Conservation (phyloP, 306 rosid species). For the Quercus dentata region DNA sequence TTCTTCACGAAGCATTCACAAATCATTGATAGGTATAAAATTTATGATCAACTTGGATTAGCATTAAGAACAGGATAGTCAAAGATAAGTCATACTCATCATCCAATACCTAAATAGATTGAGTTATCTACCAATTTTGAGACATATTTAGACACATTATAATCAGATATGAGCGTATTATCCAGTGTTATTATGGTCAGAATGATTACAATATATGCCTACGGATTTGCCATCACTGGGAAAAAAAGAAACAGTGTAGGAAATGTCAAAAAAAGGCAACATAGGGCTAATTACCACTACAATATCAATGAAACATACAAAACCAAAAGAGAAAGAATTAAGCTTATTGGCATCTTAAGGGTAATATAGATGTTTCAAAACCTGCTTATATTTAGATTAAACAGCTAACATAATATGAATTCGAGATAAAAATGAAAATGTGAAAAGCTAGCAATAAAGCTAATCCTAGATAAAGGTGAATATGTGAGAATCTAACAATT, state of each 20-base stretch:
- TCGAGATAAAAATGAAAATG: not conserved
- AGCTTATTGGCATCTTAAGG: not conserved
- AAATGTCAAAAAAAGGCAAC: not conserved
- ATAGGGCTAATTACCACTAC: not conserved
- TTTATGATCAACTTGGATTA: not conserved
- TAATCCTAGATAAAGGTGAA: not conserved
- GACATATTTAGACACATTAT: not conserved
- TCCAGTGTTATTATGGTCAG: too few relatives aligned
- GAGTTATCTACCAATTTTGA: not conserved
- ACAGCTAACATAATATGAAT: not conserved
- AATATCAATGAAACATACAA: not conserved
- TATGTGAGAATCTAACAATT: not conserved
- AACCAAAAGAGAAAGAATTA: not conserved
- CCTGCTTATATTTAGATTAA: not conserved
- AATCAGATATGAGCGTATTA: not conserved
- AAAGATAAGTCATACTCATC: not conserved
- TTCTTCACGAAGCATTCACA: not conserved
- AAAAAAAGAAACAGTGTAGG: not conserved
- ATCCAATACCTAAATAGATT: not conserved
- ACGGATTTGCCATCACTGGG: not conserved
- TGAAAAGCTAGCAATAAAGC: not conserved
- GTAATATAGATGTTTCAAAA: not conserved
- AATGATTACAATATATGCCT: not conserved
- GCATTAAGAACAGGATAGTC: not conserved
- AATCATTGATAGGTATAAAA: not conserved